phyloP scores from a whole-genome alignment of 352 stramenopile species.

The Phytophthora fragariaefolia region DNA sequence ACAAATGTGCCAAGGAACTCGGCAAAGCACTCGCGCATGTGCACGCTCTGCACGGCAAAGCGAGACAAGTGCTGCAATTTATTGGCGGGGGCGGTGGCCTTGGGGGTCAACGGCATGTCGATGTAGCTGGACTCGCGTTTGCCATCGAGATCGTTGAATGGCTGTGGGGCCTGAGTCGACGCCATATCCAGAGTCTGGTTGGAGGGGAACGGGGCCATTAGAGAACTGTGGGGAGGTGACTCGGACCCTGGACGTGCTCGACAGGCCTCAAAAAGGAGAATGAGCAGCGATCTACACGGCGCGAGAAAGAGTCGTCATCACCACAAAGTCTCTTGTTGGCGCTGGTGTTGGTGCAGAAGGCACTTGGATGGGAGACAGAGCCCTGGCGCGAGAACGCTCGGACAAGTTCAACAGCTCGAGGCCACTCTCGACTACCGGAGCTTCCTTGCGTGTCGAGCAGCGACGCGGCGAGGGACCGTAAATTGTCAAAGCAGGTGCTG shows the following conservation, averaged over 20 bases:
- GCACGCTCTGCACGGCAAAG: constrained; percentile 36
- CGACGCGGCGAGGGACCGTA: constrained; percentile 19
- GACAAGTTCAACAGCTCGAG: constrained; percentile 29
- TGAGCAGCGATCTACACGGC: constrained; percentile 13
- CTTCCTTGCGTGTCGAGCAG: constrained; percentile 21
- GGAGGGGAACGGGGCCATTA: constrained; percentile 28
- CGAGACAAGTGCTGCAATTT: constrained; percentile 1
- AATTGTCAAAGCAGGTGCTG: constrained; percentile 23
- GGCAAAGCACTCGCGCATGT: constrained; percentile 48
- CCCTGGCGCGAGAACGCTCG: constrained; percentile 20
- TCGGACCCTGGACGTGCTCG: constrained; percentile 13
- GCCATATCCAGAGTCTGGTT: constrained; percentile 22
- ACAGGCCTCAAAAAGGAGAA: constrained; percentile 27
- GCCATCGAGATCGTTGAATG: constrained; percentile 21
- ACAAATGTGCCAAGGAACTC: constrained; percentile 56
- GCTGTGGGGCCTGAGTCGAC: constrained; percentile 12
- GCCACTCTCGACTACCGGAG: constrained; percentile 9
- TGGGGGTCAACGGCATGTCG: constrained; percentile 27
- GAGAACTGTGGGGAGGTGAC: neutral
- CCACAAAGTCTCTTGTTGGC: constrained; percentile 9
- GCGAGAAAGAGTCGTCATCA: constrained; percentile 12
- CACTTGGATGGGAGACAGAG: constrained; percentile 6
- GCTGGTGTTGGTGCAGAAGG: neutral
- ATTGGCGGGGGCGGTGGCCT: constrained; percentile 5
- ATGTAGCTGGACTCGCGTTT: constrained; percentile 30